Evolutionary conservation across 2,329 filamentous ascomycete genomes (phyloP).

Genomic region (Knoxdaviesia proteae): DNA sequence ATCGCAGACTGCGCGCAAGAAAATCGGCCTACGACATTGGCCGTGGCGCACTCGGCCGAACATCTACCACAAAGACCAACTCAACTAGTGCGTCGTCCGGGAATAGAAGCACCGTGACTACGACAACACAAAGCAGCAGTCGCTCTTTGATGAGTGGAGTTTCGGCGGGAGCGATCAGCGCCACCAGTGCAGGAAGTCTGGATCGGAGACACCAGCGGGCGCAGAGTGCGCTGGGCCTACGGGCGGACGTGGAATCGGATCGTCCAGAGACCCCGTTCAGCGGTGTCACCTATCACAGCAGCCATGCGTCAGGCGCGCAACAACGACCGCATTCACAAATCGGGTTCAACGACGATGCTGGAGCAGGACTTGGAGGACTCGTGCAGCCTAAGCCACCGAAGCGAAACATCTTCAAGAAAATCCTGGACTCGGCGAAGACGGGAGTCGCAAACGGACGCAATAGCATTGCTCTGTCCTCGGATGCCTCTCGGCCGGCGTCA

Average conservation of each 20-base stretch:
- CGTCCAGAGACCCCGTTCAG: constrained; percentile 47
- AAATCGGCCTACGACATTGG: constrained; percentile 67
- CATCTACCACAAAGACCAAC: constrained; percentile 74
- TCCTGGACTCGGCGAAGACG: constrained; percentile 84
- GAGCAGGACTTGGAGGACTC: constrained; percentile 58
- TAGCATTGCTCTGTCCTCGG: constrained; percentile 46
- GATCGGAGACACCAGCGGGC: constrained; percentile 51
- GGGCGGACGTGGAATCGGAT: constrained; percentile 27
- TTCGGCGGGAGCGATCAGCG: constrained; percentile 79
- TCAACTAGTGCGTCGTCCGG: constrained; percentile 59
- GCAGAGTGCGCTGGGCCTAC: constrained; percentile 43
- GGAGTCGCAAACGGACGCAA: constrained; percentile 76
- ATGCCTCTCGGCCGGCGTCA: too few species aligned
- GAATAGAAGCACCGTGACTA: constrained; percentile 51
- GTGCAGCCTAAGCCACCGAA: constrained; percentile 58
- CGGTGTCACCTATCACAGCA: constrained; percentile 78
- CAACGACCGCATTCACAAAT: constrained; percentile 42
- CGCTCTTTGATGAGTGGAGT: constrained; percentile 84
- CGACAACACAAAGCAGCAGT: constrained; percentile 57
- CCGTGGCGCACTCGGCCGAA: constrained; percentile 48
- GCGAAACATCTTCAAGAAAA: constrained; percentile 85
- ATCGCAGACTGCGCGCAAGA: constrained; percentile 31
- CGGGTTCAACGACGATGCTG: constrained; percentile 43
- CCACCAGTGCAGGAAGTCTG: constrained; percentile 85
- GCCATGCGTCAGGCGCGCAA: constrained; percentile 44